phyloP scores from a whole-genome alignment of 192 early-diverging fungal genomes.

The Backusella australiensis region DNA sequence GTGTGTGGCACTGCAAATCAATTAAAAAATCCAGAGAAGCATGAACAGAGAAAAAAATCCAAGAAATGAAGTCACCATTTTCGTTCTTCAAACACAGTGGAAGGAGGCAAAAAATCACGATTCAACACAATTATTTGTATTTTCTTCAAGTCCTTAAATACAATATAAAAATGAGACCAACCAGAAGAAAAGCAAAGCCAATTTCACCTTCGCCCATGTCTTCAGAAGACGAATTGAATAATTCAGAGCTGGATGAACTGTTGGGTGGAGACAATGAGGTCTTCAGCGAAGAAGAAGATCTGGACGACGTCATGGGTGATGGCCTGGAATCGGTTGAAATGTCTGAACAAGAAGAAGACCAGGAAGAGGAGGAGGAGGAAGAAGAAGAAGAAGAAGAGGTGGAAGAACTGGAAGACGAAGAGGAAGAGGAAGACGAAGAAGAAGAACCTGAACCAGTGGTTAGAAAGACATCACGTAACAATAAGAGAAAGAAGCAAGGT shows the following conservation, averaged over 20 bases:
- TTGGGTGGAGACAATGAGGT: constrained; percentile 13
- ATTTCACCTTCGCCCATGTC: constrained; percentile 3
- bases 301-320: constrained; percentile 20
- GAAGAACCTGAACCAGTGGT: neutral
- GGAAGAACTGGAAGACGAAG: constrained; percentile 10
- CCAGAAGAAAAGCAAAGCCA: constrained; percentile 8
- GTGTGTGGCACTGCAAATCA: neutral
- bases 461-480: neutral
- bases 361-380: constrained; percentile 7
- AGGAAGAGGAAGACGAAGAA: constrained; percentile 15
- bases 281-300: constrained; percentile 18
- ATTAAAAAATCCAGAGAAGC: neutral
- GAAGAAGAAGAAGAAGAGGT: constrained; percentile 14
- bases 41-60: neutral
- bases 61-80: neutral
- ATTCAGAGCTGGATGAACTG: constrained; percentile 16
- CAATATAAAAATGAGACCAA: constrained; percentile 15
- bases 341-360: constrained; percentile 26
- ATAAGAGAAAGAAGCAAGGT: constrained; percentile 3
- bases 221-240: constrained; percentile 14
- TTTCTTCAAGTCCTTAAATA: neutral
- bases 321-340: constrained; percentile 8
- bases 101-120: neutral
- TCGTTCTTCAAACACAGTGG: neutral
- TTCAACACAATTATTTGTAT: neutral